A percentile compares a stretch with the other conserved stretches of the same genome.
Evolutionary conservation across 2,329 filamentous ascomycete species (phyloP).

Genomic region (Apiospora pterosperma): DNA sequence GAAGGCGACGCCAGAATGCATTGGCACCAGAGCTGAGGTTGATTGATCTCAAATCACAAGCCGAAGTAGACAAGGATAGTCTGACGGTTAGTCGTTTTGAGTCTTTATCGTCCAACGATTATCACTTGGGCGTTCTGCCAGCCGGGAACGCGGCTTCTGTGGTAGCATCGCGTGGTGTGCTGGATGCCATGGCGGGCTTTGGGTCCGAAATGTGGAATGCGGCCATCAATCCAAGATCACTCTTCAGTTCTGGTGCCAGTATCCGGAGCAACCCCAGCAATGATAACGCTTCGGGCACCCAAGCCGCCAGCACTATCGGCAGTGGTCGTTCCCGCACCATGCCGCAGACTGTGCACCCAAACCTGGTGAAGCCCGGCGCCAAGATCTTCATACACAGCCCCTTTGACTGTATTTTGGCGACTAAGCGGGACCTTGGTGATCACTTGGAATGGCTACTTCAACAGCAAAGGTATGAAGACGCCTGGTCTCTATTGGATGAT

Average conservation of each 20-base stretch:
- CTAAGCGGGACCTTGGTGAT: constrained; percentile 81
- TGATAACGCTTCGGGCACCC: constrained; percentile 53
- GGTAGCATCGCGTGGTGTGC: constrained; percentile 62
- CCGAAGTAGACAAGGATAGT: constrained; percentile 83
- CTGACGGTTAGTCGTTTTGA: constrained; percentile 85
- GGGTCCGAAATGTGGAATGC: constrained; percentile 85
- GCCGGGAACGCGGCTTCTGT: constrained; percentile 65
- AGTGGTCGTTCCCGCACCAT: constrained; percentile 28
- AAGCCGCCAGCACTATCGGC: constrained; percentile 34
- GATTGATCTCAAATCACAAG: constrained; percentile 83
- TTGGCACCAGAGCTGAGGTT: constrained; percentile 84
- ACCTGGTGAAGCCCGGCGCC: constrained; percentile 52
- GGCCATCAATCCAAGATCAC: constrained; percentile 78
- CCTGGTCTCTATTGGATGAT: constrained; percentile 85
- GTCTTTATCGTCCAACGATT: constrained; percentile 81
- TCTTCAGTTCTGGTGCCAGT: constrained; percentile 86
- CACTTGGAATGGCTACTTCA: constrained; percentile 84
- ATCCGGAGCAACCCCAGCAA: constrained; percentile 60
- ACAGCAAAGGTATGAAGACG: constrained; percentile 74
- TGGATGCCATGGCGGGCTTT: constrained; percentile 72
- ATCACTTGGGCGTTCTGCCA: constrained; percentile 82
- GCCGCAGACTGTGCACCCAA: constrained; percentile 44
- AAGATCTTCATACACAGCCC: constrained; percentile 94
- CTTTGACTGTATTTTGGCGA: constrained; percentile 91
- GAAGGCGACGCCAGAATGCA: constrained; percentile 71